phyloP scores from a whole-genome alignment of 2,329 filamentous ascomycete genomes.

The Bipolaris gigantea region DNA sequence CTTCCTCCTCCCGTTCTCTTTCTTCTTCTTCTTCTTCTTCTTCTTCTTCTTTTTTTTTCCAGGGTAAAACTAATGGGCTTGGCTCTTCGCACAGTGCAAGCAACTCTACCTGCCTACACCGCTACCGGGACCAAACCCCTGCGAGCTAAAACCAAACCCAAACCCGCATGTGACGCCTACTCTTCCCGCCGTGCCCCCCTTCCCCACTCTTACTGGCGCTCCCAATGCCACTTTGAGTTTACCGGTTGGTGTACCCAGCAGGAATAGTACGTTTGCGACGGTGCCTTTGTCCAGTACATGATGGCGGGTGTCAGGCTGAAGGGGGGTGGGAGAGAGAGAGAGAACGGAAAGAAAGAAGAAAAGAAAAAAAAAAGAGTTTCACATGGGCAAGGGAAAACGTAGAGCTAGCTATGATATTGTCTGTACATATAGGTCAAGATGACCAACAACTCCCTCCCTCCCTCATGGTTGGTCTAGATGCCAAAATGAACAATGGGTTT shows the following conservation, averaged over 20 bases:
- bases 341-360: too few relatives aligned
- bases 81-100: slow-evolving; percentile 22
- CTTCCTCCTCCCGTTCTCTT: background rate
- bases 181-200: background rate
- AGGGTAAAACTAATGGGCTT: background rate
- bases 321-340: background rate
- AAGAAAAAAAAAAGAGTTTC: background rate
- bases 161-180: slow-evolving; percentile 9
- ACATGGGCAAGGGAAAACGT: background rate
- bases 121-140: slow-evolving; percentile 30
- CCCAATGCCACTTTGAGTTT: slow-evolving; percentile 8
- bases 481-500: background rate
- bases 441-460: background rate
- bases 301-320: background rate
- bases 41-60: background rate
- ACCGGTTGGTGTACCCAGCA: slow-evolving; percentile 1
- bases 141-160: slow-evolving; percentile 25
- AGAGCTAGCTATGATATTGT: background rate
- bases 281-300: background rate
- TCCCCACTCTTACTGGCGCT: slow-evolving; percentile 3
- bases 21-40: background rate
- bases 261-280: slow-evolving; percentile 6
- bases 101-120: slow-evolving; percentile 29
- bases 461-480: background rate
- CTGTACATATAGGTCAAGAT: background rate